phyloP scores from a whole-genome alignment of 106 monocot species.

The Xerophyta viscosa region DNA sequence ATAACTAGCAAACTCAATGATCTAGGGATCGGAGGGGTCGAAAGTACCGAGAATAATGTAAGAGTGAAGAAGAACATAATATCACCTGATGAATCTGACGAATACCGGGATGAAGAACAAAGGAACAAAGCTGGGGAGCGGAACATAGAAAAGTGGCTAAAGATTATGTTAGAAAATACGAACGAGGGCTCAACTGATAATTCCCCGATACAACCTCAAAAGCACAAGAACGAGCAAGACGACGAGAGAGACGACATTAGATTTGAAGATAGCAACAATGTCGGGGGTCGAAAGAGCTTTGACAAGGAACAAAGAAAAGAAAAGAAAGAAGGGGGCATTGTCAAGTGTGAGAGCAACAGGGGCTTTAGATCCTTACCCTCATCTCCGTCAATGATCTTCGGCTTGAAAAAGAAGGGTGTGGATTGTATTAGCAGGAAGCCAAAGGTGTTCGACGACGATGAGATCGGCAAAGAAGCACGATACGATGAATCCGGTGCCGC shows the following conservation, averaged over 20 bases:
- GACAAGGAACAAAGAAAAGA: slow-evolving; percentile 16
- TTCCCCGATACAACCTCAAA: neutral
- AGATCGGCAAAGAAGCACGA: slow-evolving; percentile 3
- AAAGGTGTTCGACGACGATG: slow-evolving; percentile 25
- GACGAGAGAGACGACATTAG: neutral
- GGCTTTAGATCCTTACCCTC: slow-evolving; percentile 49
- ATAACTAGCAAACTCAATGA: slow-evolving; percentile 2
- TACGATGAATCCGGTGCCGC: slow-evolving; percentile 10
- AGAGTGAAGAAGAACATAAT: neutral
- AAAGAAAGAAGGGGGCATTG: slow-evolving; percentile 14
- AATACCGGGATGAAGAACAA: slow-evolving; percentile 25
- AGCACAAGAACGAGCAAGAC: neutral
- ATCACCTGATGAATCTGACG: neutral
- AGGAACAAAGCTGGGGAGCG: slow-evolving; percentile 43
- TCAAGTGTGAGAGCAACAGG: slow-evolving; percentile 27
- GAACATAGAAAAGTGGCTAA: slow-evolving; percentile 78
- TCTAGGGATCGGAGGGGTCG: neutral
- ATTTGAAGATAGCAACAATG: slow-evolving; percentile 4
- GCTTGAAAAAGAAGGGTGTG: slow-evolving; percentile 46
- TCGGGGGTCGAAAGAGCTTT: slow-evolving; percentile 16
- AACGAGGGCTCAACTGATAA: slow-evolving; percentile 10
- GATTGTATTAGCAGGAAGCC: slow-evolving; percentile 62
- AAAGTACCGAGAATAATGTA: neutral
- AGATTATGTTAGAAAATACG: slow-evolving; percentile 41
- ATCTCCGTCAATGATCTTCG: slow-evolving; percentile 44